Base-by-base conservation (phyloP, 2,329 filamentous ascomycete species). In the Fusarium marasasianum region DNA sequence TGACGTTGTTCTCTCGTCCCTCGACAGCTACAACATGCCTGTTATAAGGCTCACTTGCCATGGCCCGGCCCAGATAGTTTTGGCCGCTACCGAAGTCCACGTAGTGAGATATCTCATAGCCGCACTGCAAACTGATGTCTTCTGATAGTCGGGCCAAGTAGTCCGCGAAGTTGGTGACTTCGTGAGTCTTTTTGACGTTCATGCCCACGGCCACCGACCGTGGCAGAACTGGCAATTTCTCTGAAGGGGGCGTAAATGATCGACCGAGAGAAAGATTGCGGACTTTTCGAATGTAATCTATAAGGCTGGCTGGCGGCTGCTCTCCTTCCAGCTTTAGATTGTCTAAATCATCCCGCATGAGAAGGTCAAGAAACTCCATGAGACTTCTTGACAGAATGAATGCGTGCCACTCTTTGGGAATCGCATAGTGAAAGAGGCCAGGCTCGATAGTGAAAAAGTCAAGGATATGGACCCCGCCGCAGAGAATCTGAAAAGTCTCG, bases 51-150 rank as follows among this genome's bases (percentile, higher is more conserved):
- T 91, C 87, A 71, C 92, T 94, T 20, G 96, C 96, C 66, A 99
- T 86, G 3, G 94, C 93, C 51, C 96, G 89, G 2, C 96, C 96
- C 8, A 99, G 90, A 79, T 99, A 99, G 80, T 98, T 98, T 81
- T 98, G 96, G 0, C 96, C 96, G 60, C 95, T 98, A 35, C 96
- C 96, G 82, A 98, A 98, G 83, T 99, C 96, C 55, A 98, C 92
- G 66, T 98, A 91, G 83, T 98, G 95, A 0, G 94, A 94, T 69
- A 98, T 91, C 20, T 87, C 83, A 54, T 86, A 83, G 1, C 86
- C 84, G 47, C 92, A 88, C 3, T 89, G 84, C 5, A 85, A 80
- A 7, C 89, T 87, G 31, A 98, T 87, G 35, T 89, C 87, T 61
- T 84, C 82, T 1, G 89, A 86, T 15, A 92, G 84, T 7, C 83